Evolutionary conservation across 768 basidiomycete species (phyloP).

Genomic region (Auriscalpium microsporum): DNA sequence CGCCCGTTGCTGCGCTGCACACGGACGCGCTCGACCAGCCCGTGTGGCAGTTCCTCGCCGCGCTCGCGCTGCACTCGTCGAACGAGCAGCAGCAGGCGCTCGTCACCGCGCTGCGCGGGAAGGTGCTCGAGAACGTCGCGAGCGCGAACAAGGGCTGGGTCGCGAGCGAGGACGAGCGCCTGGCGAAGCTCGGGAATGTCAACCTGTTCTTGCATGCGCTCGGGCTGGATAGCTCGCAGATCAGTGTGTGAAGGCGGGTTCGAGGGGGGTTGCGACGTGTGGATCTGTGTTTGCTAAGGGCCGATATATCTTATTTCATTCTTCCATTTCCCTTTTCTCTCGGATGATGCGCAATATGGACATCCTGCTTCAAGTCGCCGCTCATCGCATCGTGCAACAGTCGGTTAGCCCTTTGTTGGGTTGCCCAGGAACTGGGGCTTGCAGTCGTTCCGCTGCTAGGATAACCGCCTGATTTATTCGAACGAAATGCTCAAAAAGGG

Average conservation of each 20-base stretch:
- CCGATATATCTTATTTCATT: background rate
- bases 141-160: constrained; percentile 71
- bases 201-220: constrained; percentile 84
- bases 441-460: too few species aligned
- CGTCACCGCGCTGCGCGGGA: constrained; percentile 81
- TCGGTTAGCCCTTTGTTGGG: too few species aligned
- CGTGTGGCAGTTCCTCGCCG: constrained; percentile 92
- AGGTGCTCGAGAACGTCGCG: constrained; percentile 85
- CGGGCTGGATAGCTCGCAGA: constrained; percentile 66
- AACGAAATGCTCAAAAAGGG: too few species aligned
- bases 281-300: background rate
- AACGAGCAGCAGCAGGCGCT: constrained; percentile 84
- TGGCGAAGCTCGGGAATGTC: constrained; percentile 81
- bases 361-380: too few species aligned
- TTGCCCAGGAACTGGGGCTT: too few species aligned
- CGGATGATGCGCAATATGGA: too few species aligned
- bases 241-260: constrained; percentile 21
- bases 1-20: constrained; percentile 27
- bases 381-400: too few species aligned
- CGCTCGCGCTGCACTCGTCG: constrained; percentile 77
- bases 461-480: too few species aligned
- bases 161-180: constrained; percentile 63
- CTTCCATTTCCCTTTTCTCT: background rate
- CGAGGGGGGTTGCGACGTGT: background rate
- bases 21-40: constrained; percentile 75